Evolutionary conservation across 306 rosid genomes (phyloP).

Genomic region (Corylus heterophylla): DNA sequence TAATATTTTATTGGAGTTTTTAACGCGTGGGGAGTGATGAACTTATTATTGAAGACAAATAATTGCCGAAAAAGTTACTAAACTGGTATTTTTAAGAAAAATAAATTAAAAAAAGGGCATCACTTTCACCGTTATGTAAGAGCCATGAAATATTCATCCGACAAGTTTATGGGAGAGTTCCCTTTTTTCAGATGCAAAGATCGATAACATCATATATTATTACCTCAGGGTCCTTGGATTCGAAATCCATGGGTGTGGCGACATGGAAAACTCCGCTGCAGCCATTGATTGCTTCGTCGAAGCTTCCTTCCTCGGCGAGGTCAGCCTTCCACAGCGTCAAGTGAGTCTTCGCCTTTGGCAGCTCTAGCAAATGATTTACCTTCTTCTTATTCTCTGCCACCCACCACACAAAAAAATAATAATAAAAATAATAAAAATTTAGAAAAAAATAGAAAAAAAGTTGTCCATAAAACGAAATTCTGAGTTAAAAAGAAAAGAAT

Average conservation of each 20-base stretch:
- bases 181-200: neutral
- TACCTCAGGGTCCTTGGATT: conserved; percentile 82
- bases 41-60: too few relatives aligned
- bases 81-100: too few relatives aligned
- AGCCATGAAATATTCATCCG: too few relatives aligned
- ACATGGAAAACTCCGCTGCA: conserved; percentile 81
- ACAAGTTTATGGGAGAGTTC: neutral
- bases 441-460: neutral
- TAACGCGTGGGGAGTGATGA: too few relatives aligned
- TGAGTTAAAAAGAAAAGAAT: neutral
- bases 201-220: neutral
- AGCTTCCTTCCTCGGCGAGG: conserved; percentile 66
- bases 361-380: conserved; percentile 72
- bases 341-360: conserved; percentile 52
- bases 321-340: conserved; percentile 79
- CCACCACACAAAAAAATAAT: neutral
- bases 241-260: conserved; percentile 88
- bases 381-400: conserved; percentile 58
- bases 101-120: too few relatives aligned
- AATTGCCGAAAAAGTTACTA: too few relatives aligned
- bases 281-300: conserved; percentile 69
- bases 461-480: neutral
- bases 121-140: too few relatives aligned
- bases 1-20: too few relatives aligned
- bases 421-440: neutral